Conservation (phyloP, 2,329 filamentous ascomycete species). For the Claviceps cyperi region DNA sequence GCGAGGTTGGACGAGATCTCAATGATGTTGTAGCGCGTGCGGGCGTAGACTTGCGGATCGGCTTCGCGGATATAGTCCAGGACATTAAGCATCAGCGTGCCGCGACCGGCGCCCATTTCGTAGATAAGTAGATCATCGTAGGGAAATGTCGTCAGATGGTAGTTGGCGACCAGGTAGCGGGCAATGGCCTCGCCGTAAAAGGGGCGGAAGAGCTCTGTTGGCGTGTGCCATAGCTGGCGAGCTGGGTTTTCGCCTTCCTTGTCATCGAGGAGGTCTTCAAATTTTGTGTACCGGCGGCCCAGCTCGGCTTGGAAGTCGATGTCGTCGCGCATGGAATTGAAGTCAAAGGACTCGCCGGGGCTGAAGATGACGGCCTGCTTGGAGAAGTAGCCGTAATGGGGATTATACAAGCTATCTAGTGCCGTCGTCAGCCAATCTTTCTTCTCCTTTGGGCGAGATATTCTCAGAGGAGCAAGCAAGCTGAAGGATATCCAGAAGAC, state of each 20-base stretch:
- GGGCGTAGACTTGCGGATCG: conserved; percentile 82
- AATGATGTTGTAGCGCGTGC: conserved; percentile 89
- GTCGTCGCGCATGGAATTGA: conserved; percentile 67
- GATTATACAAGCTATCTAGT: conserved; percentile 84
- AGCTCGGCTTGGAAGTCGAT: conserved; percentile 68
- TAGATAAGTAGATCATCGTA: conserved; percentile 97
- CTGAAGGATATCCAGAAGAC: too few species aligned
- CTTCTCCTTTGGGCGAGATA: not conserved
- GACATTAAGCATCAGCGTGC: conserved; percentile 96
- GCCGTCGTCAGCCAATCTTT: conserved; percentile 7
- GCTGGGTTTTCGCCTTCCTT: conserved; percentile 50
- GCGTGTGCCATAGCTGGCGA: conserved; percentile 94
- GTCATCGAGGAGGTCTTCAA: conserved; percentile 76
- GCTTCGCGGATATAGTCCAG: conserved; percentile 86
- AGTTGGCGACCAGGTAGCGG: conserved; percentile 90
- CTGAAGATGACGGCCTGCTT: conserved; percentile 95
- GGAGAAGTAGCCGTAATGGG: conserved; percentile 88
- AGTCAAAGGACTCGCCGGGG: conserved; percentile 82
- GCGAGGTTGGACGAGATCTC: conserved; percentile 83
- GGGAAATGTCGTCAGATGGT: conserved; percentile 83
- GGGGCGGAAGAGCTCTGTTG: conserved; percentile 89
- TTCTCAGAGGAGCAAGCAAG: too few species aligned
- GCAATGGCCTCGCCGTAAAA: conserved; percentile 96
- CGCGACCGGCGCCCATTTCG: conserved; percentile 95
- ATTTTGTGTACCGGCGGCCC: conserved; percentile 68